A percentile compares a stretch with the other conserved stretches of the same genome.
Evolutionary conservation across 1,284 basidiomycete species (phyloP).

Genomic region (Leccinum cinnamomeum): DNA sequence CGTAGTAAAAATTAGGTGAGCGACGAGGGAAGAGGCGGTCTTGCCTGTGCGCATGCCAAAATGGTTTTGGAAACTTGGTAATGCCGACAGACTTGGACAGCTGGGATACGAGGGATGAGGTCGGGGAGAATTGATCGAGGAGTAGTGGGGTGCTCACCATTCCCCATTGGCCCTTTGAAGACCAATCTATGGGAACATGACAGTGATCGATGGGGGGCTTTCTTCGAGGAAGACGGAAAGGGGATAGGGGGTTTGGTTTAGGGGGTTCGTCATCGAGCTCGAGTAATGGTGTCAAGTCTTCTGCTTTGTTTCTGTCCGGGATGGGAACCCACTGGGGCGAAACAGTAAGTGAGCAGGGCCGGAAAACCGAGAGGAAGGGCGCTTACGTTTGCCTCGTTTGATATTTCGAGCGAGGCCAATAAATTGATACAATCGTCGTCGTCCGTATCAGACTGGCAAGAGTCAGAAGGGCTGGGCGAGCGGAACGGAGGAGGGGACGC

Average conservation of each 20-base stretch:
- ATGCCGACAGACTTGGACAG: conserved; percentile 14
- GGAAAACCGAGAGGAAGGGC: neutral
- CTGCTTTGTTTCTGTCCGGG: conserved; percentile 33
- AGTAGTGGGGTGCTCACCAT: conserved; percentile 16
- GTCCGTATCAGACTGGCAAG: conserved; percentile 16
- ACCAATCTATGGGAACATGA: conserved; percentile 23
- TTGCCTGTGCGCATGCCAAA: conserved; percentile 22
- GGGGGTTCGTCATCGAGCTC: conserved; percentile 1
- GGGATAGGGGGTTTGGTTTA: conserved; percentile 6
- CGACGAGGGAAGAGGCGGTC: conserved; percentile 22
- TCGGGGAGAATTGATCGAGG: neutral
- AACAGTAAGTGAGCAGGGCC: conserved; percentile 8
- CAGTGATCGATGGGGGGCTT: conserved; percentile 19
- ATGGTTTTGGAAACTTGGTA: conserved; percentile 29
- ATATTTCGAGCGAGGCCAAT: conserved; percentile 30
- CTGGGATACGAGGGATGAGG: conserved; percentile 15
- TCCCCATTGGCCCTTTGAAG: conserved; percentile 19
- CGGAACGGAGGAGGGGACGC: conserved; percentile 1
- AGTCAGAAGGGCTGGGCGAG: conserved; percentile 3
- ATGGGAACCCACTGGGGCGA: conserved; percentile 25
- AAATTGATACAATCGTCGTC: conserved; percentile 28
- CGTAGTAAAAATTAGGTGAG: conserved; percentile 23
- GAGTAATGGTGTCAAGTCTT: conserved; percentile 30
- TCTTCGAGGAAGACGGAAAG: conserved; percentile 17
- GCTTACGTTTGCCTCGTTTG: conserved; percentile 33